Evolutionary conservation across 129 eudicot species (phyloP).

Genomic region (Ambrosia artemisiifolia): DNA sequence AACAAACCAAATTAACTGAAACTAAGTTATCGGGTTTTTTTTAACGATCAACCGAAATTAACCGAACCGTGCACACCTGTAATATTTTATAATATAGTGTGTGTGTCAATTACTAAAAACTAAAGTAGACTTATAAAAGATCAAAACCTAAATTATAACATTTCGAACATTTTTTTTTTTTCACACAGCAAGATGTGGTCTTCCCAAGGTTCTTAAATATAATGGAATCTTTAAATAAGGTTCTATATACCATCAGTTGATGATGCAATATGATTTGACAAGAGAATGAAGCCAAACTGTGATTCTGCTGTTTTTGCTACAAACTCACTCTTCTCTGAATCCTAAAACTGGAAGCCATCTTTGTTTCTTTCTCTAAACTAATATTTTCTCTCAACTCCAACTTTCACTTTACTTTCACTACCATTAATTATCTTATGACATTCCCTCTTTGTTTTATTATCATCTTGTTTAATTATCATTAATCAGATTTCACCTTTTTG

Average conservation of each 20-base stretch:
- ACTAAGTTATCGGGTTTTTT: too few relatives aligned
- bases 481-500: too few relatives aligned
- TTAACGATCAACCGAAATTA: too few relatives aligned
- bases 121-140: background rate
- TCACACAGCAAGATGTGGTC: background rate
- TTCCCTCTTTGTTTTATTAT: slow-evolving; percentile 5
- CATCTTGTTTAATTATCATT: background rate
- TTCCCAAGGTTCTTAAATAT: slow-evolving; percentile 7
- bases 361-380: slow-evolving; percentile 26
- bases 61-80: too few relatives aligned
- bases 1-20: too few relatives aligned
- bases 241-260: slow-evolving; percentile 10
- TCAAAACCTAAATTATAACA: background rate
- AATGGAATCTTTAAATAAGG: background rate
- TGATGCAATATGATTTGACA: slow-evolving; percentile 65
- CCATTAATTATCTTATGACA: slow-evolving; percentile 1
- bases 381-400: slow-evolving; percentile 19
- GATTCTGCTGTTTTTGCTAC: slow-evolving; percentile 34
- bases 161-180: background rate
- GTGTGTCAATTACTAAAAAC: background rate
- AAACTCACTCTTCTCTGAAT: slow-evolving; percentile 50
- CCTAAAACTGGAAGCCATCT: slow-evolving; percentile 38
- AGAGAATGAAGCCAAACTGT: slow-evolving; percentile 52
- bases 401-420: slow-evolving; percentile 25
- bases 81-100: too few relatives aligned